Evolutionary conservation across 768 basidiomycete genomes (phyloP).

Genomic region (Gymnopilus dilepis): DNA sequence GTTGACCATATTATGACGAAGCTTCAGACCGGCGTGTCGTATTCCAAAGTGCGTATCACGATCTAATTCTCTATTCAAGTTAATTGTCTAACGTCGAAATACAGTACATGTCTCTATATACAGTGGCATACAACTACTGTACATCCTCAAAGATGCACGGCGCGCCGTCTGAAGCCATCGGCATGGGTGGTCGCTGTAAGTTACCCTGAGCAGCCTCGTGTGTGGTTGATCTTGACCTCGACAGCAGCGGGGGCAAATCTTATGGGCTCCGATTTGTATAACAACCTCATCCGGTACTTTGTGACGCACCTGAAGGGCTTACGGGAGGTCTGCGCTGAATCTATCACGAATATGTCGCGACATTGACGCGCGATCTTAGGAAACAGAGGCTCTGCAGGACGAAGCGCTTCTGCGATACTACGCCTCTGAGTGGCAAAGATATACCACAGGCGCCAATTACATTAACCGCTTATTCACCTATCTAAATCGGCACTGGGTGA

Average conservation of each 20-base stretch:
- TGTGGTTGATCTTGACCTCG: slow-evolving; percentile 38
- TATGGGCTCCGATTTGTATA: slow-evolving; percentile 98
- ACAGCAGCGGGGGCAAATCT: slow-evolving; percentile 84
- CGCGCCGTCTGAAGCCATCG: slow-evolving; percentile 46
- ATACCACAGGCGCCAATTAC: slow-evolving; percentile 96
- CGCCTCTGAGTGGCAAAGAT: slow-evolving; percentile 92
- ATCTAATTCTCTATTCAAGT: slow-evolving; percentile 1
- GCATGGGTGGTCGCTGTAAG: slow-evolving; percentile 72
- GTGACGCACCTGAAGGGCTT: slow-evolving; percentile 77
- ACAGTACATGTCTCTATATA: slow-evolving; percentile 88
- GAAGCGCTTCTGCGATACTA: slow-evolving; percentile 91
- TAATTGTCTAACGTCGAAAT: slow-evolving; percentile 17
- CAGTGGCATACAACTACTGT: slow-evolving; percentile 98
- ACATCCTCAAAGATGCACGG: slow-evolving; percentile 84
- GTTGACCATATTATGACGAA: slow-evolving; percentile 95
- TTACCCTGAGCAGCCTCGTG: slow-evolving; percentile 24
- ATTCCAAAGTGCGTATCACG: slow-evolving; percentile 56
- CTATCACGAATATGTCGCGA: neutral
- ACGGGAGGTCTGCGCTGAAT: slow-evolving; percentile 43
- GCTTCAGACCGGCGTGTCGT: slow-evolving; percentile 86
- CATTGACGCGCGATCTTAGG: slow-evolving; percentile 46
- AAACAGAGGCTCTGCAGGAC: slow-evolving; percentile 81
- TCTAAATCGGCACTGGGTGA: slow-evolving; percentile 99
- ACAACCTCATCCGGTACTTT: slow-evolving; percentile 92
- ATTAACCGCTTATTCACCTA: slow-evolving; percentile 98